Base-by-base conservation (phyloP, 257 asterid genomes). In the Oldenlandia corymbosa region DNA sequence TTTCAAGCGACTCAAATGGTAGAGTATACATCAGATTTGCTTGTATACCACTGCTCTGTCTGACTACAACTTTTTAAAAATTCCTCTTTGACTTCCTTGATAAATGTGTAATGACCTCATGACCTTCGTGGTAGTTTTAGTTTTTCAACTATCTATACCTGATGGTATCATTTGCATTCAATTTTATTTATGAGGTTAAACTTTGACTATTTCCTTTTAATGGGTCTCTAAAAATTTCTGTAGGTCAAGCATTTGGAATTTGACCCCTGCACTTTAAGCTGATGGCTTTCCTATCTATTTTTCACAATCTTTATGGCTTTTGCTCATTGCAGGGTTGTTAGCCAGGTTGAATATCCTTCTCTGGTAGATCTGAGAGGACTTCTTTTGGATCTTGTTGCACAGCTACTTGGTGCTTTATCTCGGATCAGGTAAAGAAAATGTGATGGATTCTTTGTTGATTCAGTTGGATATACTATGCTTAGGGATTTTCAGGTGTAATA, bases 341-440 rank as follows among this genome's bases (percentile, higher is more conserved):
- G 99, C 84, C 99, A 90, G 82, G 89, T 88, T 27, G 96, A 93
- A 55, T 90, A 93, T 77, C 99, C 99, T 78, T 93, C 97, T 31
- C 85, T 93, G 77, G 96, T 93, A 76, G 99, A 93, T 83, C 84
- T 93, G 77, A 85, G 99, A 79, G 95, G 99, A 72, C 97, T 93
- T 79, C 94, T 93, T 68, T 85, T 93, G 78, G 99, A 93, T 82
- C 81, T 93, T 62, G 99, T 90, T 41, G 99, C 99, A n/a, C 99
- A 93, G 73, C 97, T 93, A 50, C 97, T 93, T 64, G 97, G 99
- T 69, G 99, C 97, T 72, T 76, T 93, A 57, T 93, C 99, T 51
- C 92, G 90, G 72, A 90, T 93, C 82, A 85, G 99, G 99, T 85
- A 75, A 76, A 58, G 64, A 55, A 10, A 67, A 27, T 42, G 31